Evolutionary conservation across 2,329 filamentous ascomycete species (phyloP).

Genomic region (Neonectria faginata): DNA sequence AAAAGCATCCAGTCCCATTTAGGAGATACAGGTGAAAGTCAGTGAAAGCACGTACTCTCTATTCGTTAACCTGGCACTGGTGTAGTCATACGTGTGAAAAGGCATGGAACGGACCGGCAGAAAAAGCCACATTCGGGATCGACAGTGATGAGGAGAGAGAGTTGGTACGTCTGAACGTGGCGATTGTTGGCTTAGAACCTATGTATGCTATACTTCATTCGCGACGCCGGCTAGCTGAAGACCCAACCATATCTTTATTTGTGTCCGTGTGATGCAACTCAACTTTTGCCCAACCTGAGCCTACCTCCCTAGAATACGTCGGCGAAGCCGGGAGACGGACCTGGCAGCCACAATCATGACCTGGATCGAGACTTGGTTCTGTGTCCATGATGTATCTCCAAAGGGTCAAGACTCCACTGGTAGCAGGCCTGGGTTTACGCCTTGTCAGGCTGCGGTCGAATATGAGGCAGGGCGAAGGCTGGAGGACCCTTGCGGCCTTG

Average conservation of each 20-base stretch:
- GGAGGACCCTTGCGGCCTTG: neutral
- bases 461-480: neutral
- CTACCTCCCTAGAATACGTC: neutral
- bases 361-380: neutral
- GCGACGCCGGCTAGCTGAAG: neutral
- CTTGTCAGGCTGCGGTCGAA: neutral
- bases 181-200: neutral
- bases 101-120: slow-evolving; percentile 10
- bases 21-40: too few relatives aligned
- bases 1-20: too few relatives aligned
- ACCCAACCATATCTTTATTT: neutral
- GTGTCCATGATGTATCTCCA: neutral
- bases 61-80: too few relatives aligned
- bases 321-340: neutral
- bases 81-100: neutral
- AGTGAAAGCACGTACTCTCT: too few relatives aligned
- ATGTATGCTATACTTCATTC: neutral
- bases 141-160: neutral
- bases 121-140: slow-evolving; percentile 6
- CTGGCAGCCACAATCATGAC: neutral
- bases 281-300: neutral
- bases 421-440: neutral
- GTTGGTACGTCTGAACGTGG: neutral
- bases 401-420: neutral
- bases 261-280: neutral